Conservation (phyloP, 768 basidiomycete species). For the Tephrocybe sp. region DNA sequence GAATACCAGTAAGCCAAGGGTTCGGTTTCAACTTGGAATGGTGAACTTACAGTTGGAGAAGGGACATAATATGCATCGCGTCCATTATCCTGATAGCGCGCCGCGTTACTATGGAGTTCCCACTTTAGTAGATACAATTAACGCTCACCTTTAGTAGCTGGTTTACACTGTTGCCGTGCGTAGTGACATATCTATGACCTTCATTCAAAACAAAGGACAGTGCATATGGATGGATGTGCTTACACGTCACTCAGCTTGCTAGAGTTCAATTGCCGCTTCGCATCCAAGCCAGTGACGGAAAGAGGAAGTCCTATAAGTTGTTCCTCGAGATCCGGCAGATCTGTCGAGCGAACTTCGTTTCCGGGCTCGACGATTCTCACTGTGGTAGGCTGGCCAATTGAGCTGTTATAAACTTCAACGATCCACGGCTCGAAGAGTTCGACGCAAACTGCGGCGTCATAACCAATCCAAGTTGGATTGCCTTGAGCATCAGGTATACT, state of each 20-base stretch:
- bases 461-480: conserved; percentile 32
- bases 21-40: not conserved
- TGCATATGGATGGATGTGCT: not conserved
- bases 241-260: conserved; percentile 24
- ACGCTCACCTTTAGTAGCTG: conserved; percentile 29
- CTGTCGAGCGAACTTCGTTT: conserved; percentile 22
- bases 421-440: conserved; percentile 41
- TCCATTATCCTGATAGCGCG: conserved; percentile 32
- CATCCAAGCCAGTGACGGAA: conserved; percentile 16
- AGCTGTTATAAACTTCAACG: conserved; percentile 34
- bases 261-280: conserved; percentile 27
- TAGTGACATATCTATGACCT: conserved; percentile 24
- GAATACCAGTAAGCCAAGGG: not conserved
- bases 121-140: not conserved
- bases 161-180: conserved; percentile 37
- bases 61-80: conserved; percentile 38
- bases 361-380: conserved; percentile 30
- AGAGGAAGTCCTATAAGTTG: conserved; percentile 18
- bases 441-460: conserved; percentile 38
- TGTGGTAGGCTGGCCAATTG: conserved; percentile 28
- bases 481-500: conserved; percentile 24
- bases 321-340: conserved; percentile 17
- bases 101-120: not conserved
- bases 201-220: not conserved
- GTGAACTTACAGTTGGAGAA: conserved; percentile 33